Conservation (phyloP, 495 filamentous ascomycete species). For the Penicillium parvum region DNA sequence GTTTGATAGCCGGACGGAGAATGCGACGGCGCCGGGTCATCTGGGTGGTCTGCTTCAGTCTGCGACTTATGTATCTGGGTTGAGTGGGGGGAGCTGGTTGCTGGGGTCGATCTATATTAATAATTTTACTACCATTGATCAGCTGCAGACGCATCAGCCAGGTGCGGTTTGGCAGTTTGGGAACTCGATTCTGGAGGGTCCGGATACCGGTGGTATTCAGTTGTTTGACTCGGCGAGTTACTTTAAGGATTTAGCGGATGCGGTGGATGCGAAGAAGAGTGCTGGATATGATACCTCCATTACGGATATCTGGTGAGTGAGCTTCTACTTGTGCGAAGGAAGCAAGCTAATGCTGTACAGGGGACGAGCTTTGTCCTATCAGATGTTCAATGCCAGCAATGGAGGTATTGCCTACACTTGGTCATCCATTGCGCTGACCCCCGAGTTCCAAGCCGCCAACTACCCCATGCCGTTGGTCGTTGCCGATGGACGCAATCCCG, state of each 20-base stretch:
- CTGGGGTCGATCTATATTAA: conserved; percentile 82
- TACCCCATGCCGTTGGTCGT: conserved; percentile 82
- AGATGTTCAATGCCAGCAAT: conserved; percentile 72
- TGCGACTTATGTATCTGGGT: conserved; percentile 76
- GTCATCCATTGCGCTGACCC: conserved; percentile 72
- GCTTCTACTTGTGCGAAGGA: too few species aligned
- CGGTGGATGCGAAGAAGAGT: conserved; percentile 60
- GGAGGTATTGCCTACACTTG: conserved; percentile 81
- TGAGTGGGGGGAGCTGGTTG: conserved; percentile 87
- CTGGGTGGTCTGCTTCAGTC: conserved; percentile 84
- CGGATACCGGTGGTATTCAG: conserved; percentile 49
- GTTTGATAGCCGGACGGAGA: conserved; percentile 71
- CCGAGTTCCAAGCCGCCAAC: conserved; percentile 63
- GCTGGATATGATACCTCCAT: conserved; percentile 73
- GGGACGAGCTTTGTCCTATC: conserved; percentile 72
- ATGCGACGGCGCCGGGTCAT: conserved; percentile 60
- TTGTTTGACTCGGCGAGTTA: conserved; percentile 55
- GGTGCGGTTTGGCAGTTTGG: conserved; percentile 70
- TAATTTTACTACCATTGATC: conserved; percentile 76
- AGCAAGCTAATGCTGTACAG: too few species aligned
- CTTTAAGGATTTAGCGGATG: conserved; percentile 57
- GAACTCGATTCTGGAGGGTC: conserved; percentile 71
- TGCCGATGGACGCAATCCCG: conserved; percentile 67
- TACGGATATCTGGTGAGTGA: conserved; percentile 76
- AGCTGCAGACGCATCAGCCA: conserved; percentile 40